Conservation (phyloP, 257 asterid genomes). For the Scutellaria galericulata region DNA sequence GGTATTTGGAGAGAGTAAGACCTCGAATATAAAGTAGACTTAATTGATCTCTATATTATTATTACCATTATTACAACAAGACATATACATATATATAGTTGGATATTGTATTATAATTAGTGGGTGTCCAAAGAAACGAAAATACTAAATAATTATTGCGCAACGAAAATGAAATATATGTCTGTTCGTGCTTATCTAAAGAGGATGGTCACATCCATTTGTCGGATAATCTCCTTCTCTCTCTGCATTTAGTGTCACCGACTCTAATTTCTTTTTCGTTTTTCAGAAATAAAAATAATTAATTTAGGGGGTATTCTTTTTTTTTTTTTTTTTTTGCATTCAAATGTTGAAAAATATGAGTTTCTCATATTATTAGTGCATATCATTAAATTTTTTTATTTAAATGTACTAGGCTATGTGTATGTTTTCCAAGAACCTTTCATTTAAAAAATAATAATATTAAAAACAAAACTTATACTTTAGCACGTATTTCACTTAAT, state of each 20-base stretch:
- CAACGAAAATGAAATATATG: conserved; percentile 31
- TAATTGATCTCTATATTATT: conserved; percentile 17
- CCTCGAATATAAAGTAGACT: conserved; percentile 13
- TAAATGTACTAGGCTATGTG: too few species aligned
- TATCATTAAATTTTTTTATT: too few species aligned
- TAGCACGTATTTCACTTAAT: too few species aligned
- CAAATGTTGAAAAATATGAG: too few species aligned
- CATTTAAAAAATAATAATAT: too few species aligned
- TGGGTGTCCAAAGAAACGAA: conserved; percentile 4
- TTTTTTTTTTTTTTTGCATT: too few species aligned
- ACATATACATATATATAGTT: neutral
- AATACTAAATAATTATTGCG: conserved; percentile 4
- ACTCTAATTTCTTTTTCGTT: too few species aligned
- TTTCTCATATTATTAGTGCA: too few species aligned
- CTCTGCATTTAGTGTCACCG: neutral
- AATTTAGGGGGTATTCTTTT: too few species aligned
- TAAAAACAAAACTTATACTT: too few species aligned
- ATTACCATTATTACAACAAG: neutral
- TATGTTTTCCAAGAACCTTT: too few species aligned
- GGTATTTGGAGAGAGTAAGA: neutral
- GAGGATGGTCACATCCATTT: conserved; percentile 43
- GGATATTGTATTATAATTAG: conserved; percentile 1
- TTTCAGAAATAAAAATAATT: too few species aligned
- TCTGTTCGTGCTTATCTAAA: conserved; percentile 35
- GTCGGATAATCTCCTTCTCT: conserved; percentile 39